Percentiles rank a stretch among this genome's conserved stretches.
phyloP scores from a whole-genome alignment of 2,329 filamentous ascomycete genomes.

The Paraconiothyrium brasiliense region DNA sequence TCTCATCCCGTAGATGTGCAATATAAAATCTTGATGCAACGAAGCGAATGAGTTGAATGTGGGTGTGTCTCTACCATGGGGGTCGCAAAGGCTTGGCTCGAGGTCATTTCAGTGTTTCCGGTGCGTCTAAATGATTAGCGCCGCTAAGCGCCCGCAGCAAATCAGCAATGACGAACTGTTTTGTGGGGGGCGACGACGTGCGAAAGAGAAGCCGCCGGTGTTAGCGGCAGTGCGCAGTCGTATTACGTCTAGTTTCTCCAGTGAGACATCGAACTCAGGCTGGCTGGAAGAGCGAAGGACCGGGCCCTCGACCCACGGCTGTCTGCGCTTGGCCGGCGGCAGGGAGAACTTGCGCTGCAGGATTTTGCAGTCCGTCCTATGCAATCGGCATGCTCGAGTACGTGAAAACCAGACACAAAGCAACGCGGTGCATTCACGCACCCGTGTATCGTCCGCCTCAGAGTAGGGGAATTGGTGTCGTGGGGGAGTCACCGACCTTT shows the following conservation, averaged over 20 bases:
- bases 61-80: not conserved
- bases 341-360: not conserved
- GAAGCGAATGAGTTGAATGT: not conserved
- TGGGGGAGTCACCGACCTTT: not conserved
- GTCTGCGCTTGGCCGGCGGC: slow-evolving; percentile 5
- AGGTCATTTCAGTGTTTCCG: slow-evolving; percentile 3
- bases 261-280: slow-evolving; percentile 8
- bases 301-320: not conserved
- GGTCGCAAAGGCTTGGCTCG: slow-evolving; percentile 7
- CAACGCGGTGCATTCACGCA: not conserved
- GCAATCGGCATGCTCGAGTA: not conserved
- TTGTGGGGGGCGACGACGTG: not conserved
- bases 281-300: slow-evolving; percentile 1
- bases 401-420: not conserved
- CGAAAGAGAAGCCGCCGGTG: slow-evolving; percentile 1
- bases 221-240: slow-evolving; percentile 7
- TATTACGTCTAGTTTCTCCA: slow-evolving; percentile 1
- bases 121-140: slow-evolving; percentile 2
- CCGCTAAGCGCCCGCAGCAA: not conserved
- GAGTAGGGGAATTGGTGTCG: not conserved
- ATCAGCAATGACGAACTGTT: not conserved
- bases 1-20: not conserved
- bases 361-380: not conserved
- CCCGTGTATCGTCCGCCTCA: slow-evolving; percentile 10
- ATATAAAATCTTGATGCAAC: not conserved